These are phyloP conservation scores for Chondrus crispus DNA, from an alignment of 23 red algal genomes.

Conservation along the genomic window DNA sequence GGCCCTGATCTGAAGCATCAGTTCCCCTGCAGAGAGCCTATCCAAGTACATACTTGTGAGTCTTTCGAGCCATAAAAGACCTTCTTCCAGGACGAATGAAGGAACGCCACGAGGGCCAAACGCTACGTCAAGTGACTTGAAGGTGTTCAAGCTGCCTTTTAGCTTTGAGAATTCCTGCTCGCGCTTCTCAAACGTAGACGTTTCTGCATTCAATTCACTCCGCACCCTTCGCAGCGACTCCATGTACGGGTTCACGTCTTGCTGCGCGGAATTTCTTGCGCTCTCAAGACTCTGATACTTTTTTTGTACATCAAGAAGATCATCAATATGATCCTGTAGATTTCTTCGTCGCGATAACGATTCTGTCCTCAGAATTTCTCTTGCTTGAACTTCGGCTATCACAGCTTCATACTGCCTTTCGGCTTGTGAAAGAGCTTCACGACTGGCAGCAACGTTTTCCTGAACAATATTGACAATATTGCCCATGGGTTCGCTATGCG, in stretches of 20 bases:
- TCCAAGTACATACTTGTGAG: slow-evolving; percentile 46
- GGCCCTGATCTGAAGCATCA: slow-evolving; percentile 48
- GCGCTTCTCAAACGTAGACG: neutral
- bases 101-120: slow-evolving; percentile 66
- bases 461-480: neutral
- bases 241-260: slow-evolving; percentile 30
- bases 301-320: neutral
- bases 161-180: slow-evolving; percentile 17
- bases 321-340: slow-evolving; percentile 20
- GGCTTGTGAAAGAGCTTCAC: neutral
- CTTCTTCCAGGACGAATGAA: slow-evolving; percentile 57
- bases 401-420: neutral
- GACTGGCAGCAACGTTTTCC: neutral
- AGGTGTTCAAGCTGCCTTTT: neutral
- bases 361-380: neutral
- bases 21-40: slow-evolving; percentile 52
- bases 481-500: neutral
- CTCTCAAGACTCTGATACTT: slow-evolving; percentile 24
- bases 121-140: slow-evolving; percentile 37
- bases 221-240: slow-evolving; percentile 11
- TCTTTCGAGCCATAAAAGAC: slow-evolving; percentile 48
- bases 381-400: neutral
- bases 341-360: neutral
- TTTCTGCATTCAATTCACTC: neutral
- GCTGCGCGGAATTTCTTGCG: neutral